Conservation (phyloP, 306 rosid species). For the Cajanus cajan region DNA sequence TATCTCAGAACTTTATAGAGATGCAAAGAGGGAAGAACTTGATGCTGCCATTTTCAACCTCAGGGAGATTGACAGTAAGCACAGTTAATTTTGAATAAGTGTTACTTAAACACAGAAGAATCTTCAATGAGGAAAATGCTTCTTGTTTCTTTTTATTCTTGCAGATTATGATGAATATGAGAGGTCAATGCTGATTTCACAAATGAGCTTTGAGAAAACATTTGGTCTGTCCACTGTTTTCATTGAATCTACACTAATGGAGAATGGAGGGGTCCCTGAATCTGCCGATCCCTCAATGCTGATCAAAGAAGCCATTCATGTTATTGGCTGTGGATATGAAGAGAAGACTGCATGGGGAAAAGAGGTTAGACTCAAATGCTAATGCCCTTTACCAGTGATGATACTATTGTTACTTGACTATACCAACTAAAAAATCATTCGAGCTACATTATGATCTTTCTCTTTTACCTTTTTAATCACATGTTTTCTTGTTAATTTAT, state of each 20-base stretch:
- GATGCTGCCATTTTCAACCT: constrained; percentile 98
- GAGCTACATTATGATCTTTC: background rate
- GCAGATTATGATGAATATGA: constrained; percentile 91
- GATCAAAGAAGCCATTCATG: constrained; percentile 97
- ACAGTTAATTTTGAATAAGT: constrained; percentile 4
- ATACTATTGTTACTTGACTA: background rate
- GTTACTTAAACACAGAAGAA: background rate
- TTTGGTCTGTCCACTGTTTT: constrained; percentile 91
- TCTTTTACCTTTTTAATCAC: constrained; percentile 19
- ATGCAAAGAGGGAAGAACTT: constrained; percentile 87
- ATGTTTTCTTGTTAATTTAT: constrained; percentile 26
- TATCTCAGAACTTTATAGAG: constrained; percentile 66
- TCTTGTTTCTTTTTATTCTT: constrained; percentile 24
- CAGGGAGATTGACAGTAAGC: constrained; percentile 85
- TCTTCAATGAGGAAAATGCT: constrained; percentile 25
- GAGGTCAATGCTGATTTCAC: constrained; percentile 97
- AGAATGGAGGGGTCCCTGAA: constrained; percentile 92
- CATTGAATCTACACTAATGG: constrained; percentile 96
- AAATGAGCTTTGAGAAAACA: constrained; percentile 95
- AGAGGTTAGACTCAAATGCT: constrained; percentile 57
- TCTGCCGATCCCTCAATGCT: constrained; percentile 71
- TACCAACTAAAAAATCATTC: background rate
- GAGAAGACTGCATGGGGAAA: constrained; percentile 99
- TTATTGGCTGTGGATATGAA: constrained; percentile 92
- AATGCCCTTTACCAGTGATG: background rate